Evolutionary conservation across 495 filamentous ascomycete species (phyloP).

Genomic region (Penicillium mononematosum): DNA sequence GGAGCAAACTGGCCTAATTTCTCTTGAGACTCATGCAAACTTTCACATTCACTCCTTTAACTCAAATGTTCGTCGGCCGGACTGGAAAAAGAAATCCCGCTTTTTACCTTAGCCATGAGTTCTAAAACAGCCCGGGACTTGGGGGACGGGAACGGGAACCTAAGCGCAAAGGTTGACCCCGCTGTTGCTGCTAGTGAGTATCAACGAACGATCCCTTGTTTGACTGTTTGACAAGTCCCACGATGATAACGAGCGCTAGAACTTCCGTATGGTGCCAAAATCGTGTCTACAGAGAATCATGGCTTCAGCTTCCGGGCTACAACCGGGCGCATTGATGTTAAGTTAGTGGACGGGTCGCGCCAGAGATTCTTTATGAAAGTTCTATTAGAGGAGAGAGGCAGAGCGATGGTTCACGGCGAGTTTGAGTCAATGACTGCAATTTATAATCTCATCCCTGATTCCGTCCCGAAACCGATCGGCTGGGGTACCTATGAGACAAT

Average conservation of each 20-base stretch:
- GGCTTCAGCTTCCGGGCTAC: not conserved
- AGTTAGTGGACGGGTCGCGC: not conserved
- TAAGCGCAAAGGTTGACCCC: not conserved
- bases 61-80: not conserved
- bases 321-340: not conserved
- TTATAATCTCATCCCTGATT: not conserved
- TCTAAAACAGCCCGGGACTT: not conserved
- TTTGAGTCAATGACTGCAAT: not conserved
- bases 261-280: not conserved
- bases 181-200: not conserved
- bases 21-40: not conserved
- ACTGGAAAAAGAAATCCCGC: not conserved
- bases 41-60: not conserved
- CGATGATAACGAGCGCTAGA: not conserved
- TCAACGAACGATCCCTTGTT: not conserved
- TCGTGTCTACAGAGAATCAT: not conserved
- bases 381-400: not conserved
- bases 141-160: too few species aligned
- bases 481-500: not conserved
- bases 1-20: not conserved
- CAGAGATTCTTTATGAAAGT: not conserved
- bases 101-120: not conserved
- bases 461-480: not conserved
- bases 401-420: not conserved
- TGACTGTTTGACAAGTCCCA: not conserved